Conservation (phyloP, 805 yeast species). For the Ogataea allantospora region DNA sequence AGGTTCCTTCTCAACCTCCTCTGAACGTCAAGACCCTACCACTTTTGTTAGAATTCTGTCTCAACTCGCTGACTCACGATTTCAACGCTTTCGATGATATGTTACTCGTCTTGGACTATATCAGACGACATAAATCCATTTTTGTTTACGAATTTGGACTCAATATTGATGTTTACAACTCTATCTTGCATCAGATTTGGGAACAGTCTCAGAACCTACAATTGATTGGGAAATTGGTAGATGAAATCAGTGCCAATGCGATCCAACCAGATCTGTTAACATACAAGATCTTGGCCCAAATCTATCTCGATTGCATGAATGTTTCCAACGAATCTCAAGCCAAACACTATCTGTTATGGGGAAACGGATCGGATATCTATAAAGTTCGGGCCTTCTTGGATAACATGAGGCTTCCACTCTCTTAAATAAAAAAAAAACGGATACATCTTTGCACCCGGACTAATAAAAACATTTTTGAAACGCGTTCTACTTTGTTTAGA, state of each 20-base stretch:
- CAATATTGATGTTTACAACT: conserved; percentile 31
- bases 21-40: conserved; percentile 29
- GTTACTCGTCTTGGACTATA: conserved; percentile 19
- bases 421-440: conserved; percentile 2
- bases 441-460: conserved; percentile 9
- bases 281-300: conserved; percentile 24
- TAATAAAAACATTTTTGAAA: conserved; percentile 3
- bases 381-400: conserved; percentile 24
- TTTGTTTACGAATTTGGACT: conserved; percentile 33
- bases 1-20: conserved; percentile 24
- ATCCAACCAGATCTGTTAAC: conserved; percentile 32
- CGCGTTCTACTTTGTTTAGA: conserved; percentile 5
- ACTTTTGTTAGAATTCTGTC: conserved; percentile 25
- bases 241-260: conserved; percentile 32
- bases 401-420: conserved; percentile 12
- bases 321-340: conserved; percentile 20
- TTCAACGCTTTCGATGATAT: conserved; percentile 31
- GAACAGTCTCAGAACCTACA: conserved; percentile 27
- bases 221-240: conserved; percentile 23
- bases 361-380: conserved; percentile 26
- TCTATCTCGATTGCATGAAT: conserved; percentile 31
- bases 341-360: conserved; percentile 32
- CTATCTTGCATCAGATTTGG: conserved; percentile 30
- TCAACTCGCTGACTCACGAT: conserved; percentile 32
- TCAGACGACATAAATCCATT: conserved; percentile 29